A percentile compares a stretch with the other conserved stretches of the same genome.
These are phyloP conservation scores for Saccharum spontaneum DNA, from an alignment of 176 grass and related monocot genomes.

Conservation along the genomic window DNA sequence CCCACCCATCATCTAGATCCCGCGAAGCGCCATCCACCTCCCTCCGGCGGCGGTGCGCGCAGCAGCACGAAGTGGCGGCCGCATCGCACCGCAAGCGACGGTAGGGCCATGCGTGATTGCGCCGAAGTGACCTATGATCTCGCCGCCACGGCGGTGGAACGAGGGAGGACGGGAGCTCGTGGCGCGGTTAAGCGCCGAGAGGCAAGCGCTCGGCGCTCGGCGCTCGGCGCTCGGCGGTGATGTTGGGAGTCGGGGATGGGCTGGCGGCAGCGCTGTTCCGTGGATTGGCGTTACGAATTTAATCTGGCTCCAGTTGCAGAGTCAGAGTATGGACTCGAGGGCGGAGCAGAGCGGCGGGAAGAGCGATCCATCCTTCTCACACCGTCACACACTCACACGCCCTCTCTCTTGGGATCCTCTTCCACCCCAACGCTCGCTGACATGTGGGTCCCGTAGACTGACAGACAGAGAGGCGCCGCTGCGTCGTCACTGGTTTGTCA, in stretches of 20 bases:
- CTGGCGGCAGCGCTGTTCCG: neutral
- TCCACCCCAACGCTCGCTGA: neutral
- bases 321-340: neutral
- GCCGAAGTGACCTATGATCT: neutral
- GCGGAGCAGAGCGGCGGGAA: constrained; percentile 36
- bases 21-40: neutral
- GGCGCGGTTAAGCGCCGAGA: neutral
- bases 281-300: neutral
- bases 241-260: neutral
- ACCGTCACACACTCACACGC: too few species aligned
- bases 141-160: neutral
- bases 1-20: neutral
- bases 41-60: neutral
- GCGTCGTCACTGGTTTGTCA: neutral
- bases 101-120: neutral
- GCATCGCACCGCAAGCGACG: neutral
- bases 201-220: neutral
- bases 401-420: neutral
- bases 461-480: neutral
- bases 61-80: neutral
- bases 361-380: neutral
- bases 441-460: constrained; percentile 8
- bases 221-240: too few species aligned
- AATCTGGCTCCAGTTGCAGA: neutral
- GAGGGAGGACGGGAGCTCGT: neutral